Evolutionary conservation across 352 stramenopile genomes (phyloP), one percentile per base, ranked within the genome.

Genomic region (Globisporangium spinosum): DNA sequence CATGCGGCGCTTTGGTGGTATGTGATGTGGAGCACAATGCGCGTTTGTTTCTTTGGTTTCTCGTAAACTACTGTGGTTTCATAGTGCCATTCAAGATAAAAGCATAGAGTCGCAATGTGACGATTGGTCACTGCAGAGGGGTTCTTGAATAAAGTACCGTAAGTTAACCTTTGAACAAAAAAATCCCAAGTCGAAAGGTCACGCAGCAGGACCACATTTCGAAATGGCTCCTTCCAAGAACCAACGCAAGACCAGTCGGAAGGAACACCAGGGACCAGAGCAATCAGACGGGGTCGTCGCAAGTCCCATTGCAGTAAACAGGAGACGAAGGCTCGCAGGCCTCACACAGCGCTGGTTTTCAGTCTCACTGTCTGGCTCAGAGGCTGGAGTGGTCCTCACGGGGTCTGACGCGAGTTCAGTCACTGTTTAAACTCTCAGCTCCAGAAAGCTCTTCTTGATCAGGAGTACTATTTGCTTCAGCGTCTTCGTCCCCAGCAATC

Each of bases 1-100:
- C 59, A 57, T 40, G 40, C 40, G 59, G 22, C 59, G 59, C 59
- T 29, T 27, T 8, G 20, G 29, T 32, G 29, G 29, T 32, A 29
- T 51, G 58, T 25, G 4, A 20, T 62, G 5, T 25, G n/a, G 15
- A 20, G 54, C 15, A 13, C 12, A 15, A 17, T 25, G 35, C 20
- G 9, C 22, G 20, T 65, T 38, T 27, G 25, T 57, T 65, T 65
- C 59, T 65, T 56, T 64, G 15, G 23, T 56, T 55, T 56, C 25
- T 15, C 25, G 59, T 65, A 65, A 65, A 64, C 23, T 64, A 55
- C 58, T 35, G 7, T 4, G 6, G 12, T 9, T n/a, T 9, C 22
- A 40, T 38, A 40, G 38, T 64, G 58, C 3, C 58, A 23, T 27
- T 27, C 13, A 34, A 25, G 35, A 23, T 3, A 10, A 23, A 29